phyloP scores from a whole-genome alignment of 768 basidiomycete species.

The Cantharellus anzutake region DNA sequence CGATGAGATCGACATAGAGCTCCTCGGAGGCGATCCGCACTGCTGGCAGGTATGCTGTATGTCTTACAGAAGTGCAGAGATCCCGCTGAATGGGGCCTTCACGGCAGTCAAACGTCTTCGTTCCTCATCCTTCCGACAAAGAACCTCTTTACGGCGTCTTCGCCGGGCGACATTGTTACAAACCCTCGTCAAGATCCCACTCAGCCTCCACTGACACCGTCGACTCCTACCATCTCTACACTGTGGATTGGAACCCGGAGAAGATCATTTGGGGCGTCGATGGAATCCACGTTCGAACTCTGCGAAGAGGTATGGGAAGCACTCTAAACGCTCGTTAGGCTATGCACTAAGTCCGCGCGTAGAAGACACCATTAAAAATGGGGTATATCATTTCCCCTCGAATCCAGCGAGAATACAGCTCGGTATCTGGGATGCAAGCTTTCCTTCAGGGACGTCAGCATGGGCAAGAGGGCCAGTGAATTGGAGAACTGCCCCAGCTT shows the following conservation, averaged over 20 bases:
- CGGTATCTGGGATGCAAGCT: constrained; percentile 30
- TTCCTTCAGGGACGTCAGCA: constrained; percentile 21
- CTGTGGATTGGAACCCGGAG: constrained; percentile 23
- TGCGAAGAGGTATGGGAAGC: constrained; percentile 13
- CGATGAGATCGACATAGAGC: constrained; percentile 28
- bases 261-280: constrained; percentile 26
- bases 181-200: constrained; percentile 6
- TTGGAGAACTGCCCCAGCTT: constrained; percentile 18
- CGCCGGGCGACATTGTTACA: constrained; percentile 15
- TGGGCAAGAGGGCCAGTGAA: constrained; percentile 28
- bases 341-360: neutral
- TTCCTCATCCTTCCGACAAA: constrained; percentile 15
- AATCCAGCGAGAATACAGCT: constrained; percentile 22
- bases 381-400: constrained; percentile 20
- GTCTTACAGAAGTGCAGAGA: neutral
- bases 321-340: constrained; percentile 8
- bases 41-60: constrained; percentile 20
- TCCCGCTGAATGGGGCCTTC: neutral
- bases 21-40: constrained; percentile 20
- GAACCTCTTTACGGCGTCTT: constrained; percentile 22
- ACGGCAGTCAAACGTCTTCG: constrained; percentile 17
- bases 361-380: constrained; percentile 17
- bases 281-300: constrained; percentile 17
- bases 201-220: constrained; percentile 10
- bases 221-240: constrained; percentile 17